Evolutionary conservation across 1,139 yeast genomes (phyloP), one percentile per base, ranked within the genome.

Genomic region (Yamadazyma friedrichii): DNA sequence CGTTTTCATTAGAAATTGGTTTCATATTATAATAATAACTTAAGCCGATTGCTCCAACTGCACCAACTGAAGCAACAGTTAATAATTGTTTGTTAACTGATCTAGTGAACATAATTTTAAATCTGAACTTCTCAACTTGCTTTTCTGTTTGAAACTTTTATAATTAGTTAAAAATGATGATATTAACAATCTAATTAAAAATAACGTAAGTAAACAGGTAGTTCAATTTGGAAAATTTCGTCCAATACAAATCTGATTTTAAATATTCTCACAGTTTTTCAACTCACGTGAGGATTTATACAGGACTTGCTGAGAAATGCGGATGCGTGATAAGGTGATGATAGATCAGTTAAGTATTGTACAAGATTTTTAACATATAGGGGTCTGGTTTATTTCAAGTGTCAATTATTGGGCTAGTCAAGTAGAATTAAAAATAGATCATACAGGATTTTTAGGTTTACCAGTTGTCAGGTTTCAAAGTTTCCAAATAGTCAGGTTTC

Each of bases 11-110:
- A 46, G 58, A 48, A 45, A 74, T 63, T 35, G 43, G 47, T 26
- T 56, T 45, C 26, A 40, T 48, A 29, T 64, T 70, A 56, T 67
- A 73, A 49, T 67, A 69, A 38, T 71, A 64, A 37, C 80, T 76
- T 29, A 78, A 71, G 25, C 80, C 74, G 39, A 82, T 70, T 26
- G 78, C 75, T 28, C 80, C 73, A 29, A 80, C 80, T 28, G 69
- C 62, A 40, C 50, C 52, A 12, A 37, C 35, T 8, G 47, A 35
- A 3, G 39, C 44, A 34, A 38, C 44, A 40, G 37, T 42, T 24
- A 31, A 42, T 26, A 27, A 36, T 38, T 39, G 52, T 41, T 35
- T 41, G 26, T 32, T 34, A 22, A 41, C 17, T 15, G 41, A 22
- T 24, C 33, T 41, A 9, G 34, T 11, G 11, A 41, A 35, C 44